A percentile compares a stretch with the other conserved stretches of the same genome.
phyloP scores from a whole-genome alignment of 352 stramenopile species.

The Phytopythium aichiense region DNA sequence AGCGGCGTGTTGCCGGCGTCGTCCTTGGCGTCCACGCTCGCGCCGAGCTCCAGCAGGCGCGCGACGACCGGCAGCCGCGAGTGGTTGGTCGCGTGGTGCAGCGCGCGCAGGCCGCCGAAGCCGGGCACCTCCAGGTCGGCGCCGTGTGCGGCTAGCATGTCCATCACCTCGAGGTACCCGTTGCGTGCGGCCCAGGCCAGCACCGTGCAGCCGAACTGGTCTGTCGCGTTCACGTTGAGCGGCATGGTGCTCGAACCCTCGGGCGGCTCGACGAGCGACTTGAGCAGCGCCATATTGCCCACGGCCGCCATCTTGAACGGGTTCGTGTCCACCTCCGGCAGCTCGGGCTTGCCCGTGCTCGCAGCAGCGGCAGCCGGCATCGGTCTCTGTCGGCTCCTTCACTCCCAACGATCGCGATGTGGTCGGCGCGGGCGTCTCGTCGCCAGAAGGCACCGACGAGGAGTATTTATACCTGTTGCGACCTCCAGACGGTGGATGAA shows the following conservation, averaged over 20 bases:
- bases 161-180: conserved; percentile 75
- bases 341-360: conserved; percentile 48
- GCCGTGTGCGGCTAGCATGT: conserved; percentile 66
- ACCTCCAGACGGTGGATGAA: background rate
- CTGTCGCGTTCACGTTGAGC: conserved; percentile 77
- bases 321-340: conserved; percentile 78
- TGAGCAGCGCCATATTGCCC: conserved; percentile 68
- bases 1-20: conserved; percentile 83
- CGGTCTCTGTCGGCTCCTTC: background rate
- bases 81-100: conserved; percentile 88
- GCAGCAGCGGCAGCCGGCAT: conserved; percentile 20
- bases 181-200: conserved; percentile 83
- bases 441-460: background rate
- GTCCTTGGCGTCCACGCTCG: conserved; percentile 73
- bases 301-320: conserved; percentile 84
- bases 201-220: conserved; percentile 75
- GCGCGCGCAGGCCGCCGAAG: conserved; percentile 74
- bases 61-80: conserved; percentile 51
- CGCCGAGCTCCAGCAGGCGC: conserved; percentile 72
- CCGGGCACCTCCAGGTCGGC: conserved; percentile 63
- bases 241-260: conserved; percentile 36
- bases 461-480: background rate
- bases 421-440: background rate
- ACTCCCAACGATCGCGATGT: background rate
- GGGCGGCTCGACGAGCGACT: conserved; percentile 55